Conservation (phyloP, 345 rosid genomes). For the Microcos paniculata region DNA sequence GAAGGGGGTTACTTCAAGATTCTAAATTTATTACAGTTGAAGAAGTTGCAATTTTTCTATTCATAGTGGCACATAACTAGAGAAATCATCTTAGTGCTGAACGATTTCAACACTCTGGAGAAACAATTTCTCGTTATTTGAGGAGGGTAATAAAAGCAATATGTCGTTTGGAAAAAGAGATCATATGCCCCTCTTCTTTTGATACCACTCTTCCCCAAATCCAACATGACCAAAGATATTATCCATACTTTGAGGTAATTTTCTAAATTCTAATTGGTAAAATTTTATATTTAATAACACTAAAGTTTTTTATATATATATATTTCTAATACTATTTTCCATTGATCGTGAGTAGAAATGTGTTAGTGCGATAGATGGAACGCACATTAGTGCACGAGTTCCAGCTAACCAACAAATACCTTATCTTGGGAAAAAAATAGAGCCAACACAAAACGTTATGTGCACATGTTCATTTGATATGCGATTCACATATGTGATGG, state of each 20-base stretch:
- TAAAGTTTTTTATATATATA: neutral
- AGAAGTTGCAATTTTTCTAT: neutral
- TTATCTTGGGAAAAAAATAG: neutral
- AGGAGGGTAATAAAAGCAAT: neutral
- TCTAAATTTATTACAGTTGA: neutral
- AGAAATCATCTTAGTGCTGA: no score
- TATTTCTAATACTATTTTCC: neutral
- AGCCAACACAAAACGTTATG: neutral
- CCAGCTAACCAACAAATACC: neutral
- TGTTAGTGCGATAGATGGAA: neutral
- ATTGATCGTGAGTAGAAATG: no score
- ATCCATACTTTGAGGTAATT: neutral
- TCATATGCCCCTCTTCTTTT: neutral
- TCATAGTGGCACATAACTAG: no score
- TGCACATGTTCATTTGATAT: neutral
- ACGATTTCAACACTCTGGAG: neutral
- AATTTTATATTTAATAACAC: neutral
- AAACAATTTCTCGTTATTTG: neutral
- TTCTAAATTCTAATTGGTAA: neutral
- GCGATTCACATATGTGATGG: neutral
- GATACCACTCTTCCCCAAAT: neutral
- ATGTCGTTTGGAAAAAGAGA: neutral
- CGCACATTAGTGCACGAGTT: neutral
- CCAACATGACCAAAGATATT: neutral
- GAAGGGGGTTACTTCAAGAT: neutral